Evolutionary conservation across 2,329 filamentous ascomycete genomes (phyloP).

Genomic region (Epichloe uncinata): DNA sequence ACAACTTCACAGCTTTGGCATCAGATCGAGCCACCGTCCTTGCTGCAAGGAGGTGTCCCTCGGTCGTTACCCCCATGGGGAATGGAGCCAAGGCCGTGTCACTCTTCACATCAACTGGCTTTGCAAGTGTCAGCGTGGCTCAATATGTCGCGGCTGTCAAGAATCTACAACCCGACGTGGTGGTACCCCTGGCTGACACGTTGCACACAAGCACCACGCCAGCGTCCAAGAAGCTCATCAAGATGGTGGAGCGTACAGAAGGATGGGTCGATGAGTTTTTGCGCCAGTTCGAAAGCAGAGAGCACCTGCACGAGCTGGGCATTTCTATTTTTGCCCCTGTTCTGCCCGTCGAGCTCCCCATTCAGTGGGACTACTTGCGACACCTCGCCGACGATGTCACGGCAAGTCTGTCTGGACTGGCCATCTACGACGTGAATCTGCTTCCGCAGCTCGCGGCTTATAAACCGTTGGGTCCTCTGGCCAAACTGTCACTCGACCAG

Average conservation of each 20-base stretch:
- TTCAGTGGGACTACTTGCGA: constrained; percentile 70
- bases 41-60: constrained; percentile 62
- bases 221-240: constrained; percentile 58
- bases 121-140: constrained; percentile 52
- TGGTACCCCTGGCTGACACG: constrained; percentile 66
- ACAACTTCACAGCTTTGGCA: constrained; percentile 64
- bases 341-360: constrained; percentile 58
- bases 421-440: constrained; percentile 62
- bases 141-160: constrained; percentile 55
- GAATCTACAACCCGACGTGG: constrained; percentile 65
- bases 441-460: constrained; percentile 50
- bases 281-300: constrained; percentile 15
- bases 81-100: constrained; percentile 61
- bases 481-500: constrained; percentile 61
- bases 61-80: constrained; percentile 55
- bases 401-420: constrained; percentile 50
- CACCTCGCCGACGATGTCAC: constrained; percentile 52
- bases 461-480: constrained; percentile 43
- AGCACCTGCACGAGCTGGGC: constrained; percentile 14
- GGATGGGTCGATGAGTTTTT: constrained; percentile 65
- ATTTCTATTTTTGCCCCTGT: constrained; percentile 50
- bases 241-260: constrained; percentile 79
- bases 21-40: constrained; percentile 55
- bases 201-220: constrained; percentile 33
- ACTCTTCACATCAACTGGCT: constrained; percentile 78